Evolutionary conservation across 108 stramenopile species (phyloP), one percentile per base, ranked within the genome.

Genomic region (Discostella stelligeroides): DNA sequence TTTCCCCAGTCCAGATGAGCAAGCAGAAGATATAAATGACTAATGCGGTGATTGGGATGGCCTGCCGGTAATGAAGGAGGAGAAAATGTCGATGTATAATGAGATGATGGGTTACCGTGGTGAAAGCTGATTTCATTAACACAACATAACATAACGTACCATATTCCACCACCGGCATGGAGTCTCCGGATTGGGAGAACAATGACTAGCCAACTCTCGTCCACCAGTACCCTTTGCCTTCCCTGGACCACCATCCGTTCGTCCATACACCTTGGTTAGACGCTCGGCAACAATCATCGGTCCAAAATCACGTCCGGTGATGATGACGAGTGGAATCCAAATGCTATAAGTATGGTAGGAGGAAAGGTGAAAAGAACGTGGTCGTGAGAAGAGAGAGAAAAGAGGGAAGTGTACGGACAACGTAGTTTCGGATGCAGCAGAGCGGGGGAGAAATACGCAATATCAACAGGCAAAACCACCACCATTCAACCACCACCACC

Each of bases 221-320:
- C 64, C 81, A 42, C 66, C 65, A 17, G 24, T 29, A 12, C 43
- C 73, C 21, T 40, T 58, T 20, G 63, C 60, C 7, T 60, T 66
- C n/a, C 86, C 86, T 14, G 70, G 73, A 14, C 89, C 89, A 38
- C 89, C 89, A 72, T 90, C 86, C 0, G 82, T 86, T 11, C 79
- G 70, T 21, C 84, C 78, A 60, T 86, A 88, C 2, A 88, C 74
- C 25, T 63, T 71, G n/a, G 71, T 80, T 37, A 72, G 59, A 18
- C 87, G 73, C 59, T 92, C 90, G 4, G 90, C 86, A 41, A 87
- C 55, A 8, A 88, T 68, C 90, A 92, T 87, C 11, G 87, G 83
- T 18, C 87, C 87, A 37, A 80, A 80, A 53, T 87, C 90, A 24
- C 88, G n/a, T n/a, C n/a, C n/a, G n/a, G n/a, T n/a, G n/a, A n/a